A percentile compares a stretch with the other conserved stretches of the same genome.
Conservation (phyloP, 1,139 yeast species). For the Pneumocystis oryctolagi region DNA sequence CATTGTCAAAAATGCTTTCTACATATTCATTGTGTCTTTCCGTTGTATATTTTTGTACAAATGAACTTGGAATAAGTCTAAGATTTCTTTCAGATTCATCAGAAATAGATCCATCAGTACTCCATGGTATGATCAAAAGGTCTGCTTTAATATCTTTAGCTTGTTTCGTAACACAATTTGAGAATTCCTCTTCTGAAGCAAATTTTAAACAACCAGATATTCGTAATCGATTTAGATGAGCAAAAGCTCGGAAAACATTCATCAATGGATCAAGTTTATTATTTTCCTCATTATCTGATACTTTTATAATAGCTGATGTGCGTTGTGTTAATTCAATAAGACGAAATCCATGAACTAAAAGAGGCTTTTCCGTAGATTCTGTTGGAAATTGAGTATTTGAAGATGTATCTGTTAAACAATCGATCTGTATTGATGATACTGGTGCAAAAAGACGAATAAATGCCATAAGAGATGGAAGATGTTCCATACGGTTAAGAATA, state of each 20-base stretch:
- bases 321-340: conserved; percentile 13
- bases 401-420: not conserved
- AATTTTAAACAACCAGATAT: conserved; percentile 10
- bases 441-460: conserved; percentile 9
- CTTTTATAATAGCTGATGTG: conserved; percentile 11
- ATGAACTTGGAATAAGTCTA: conserved; percentile 3
- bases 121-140: conserved; percentile 12
- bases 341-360: conserved; percentile 7
- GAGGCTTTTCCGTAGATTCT: not conserved
- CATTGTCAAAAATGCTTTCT: not conserved
- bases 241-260: conserved; percentile 9
- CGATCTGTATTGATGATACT: not conserved
- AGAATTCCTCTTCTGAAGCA: conserved; percentile 8
- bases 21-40: conserved; percentile 6
- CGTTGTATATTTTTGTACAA: conserved; percentile 2
- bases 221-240: conserved; percentile 5
- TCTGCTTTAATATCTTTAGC: conserved; percentile 6
- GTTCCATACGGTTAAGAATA: conserved; percentile 11
- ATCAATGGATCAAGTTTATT: conserved; percentile 10
- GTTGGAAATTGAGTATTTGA: not conserved
- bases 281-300: conserved; percentile 11
- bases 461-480: conserved; percentile 8
- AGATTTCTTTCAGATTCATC: conserved; percentile 8
- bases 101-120: conserved; percentile 4
- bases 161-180: conserved; percentile 3